phyloP scores from a whole-genome alignment of 2,329 filamentous ascomycete species.

The Trichophaea hybrida region DNA sequence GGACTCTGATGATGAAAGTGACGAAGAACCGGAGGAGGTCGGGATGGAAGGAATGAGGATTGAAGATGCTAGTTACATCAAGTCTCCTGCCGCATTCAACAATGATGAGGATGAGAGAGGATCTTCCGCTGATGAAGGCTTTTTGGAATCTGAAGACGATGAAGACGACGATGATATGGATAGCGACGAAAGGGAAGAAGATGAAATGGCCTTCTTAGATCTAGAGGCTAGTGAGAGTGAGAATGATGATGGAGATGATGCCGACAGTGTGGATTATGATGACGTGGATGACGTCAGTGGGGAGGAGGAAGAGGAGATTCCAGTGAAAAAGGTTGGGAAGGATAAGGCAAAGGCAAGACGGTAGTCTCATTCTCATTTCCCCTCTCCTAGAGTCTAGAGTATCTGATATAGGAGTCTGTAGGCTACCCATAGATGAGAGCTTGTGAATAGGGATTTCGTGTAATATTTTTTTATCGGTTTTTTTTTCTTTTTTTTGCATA shows the following conservation, averaged over 20 bases:
- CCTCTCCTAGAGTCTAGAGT: too few relatives aligned
- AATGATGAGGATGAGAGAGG: constrained; percentile 34
- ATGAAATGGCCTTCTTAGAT: constrained; percentile 40
- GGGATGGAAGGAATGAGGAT: constrained; percentile 32
- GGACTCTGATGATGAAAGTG: constrained; percentile 31
- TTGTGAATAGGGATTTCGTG: background rate
- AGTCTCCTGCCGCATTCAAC: constrained; percentile 43
- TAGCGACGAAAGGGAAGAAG: constrained; percentile 36
- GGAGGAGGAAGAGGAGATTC: background rate
- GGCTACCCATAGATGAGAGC: background rate
- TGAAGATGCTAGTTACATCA: constrained; percentile 27
- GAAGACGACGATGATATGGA: constrained; percentile 35
- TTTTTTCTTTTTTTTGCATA: background rate
- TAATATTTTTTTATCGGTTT: background rate
- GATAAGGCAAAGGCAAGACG: background rate
- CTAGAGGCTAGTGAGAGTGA: constrained; percentile 48
- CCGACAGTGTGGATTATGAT: background rate
- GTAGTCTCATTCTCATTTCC: background rate
- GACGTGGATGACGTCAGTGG: background rate
- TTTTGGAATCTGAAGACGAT: constrained; percentile 28
- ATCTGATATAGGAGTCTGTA: too few relatives aligned
- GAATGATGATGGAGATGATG: constrained; percentile 37
- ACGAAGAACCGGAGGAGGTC: constrained; percentile 32
- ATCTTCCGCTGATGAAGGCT: constrained; percentile 32
- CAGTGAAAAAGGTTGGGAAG: background rate